Base-by-base conservation (phyloP, 305 asterid genomes). In the Fraxinus nigra region DNA sequence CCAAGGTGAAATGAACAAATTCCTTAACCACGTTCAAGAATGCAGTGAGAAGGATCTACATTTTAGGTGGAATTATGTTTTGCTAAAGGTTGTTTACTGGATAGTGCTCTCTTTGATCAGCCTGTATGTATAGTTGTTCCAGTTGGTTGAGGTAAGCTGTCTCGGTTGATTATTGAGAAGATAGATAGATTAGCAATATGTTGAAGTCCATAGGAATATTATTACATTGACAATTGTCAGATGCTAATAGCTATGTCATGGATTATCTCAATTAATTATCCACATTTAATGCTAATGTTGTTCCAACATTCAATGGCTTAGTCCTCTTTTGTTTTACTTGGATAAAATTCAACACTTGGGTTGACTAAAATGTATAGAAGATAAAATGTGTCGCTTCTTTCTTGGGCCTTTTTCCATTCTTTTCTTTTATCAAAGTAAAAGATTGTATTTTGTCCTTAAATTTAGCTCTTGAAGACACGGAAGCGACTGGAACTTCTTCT, bases 401-500 rank as follows among this genome's bases (percentile, higher is more conserved):
- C 63, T 40, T 20, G 26, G 26, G 22, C 40, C 38, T 80, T 54
- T 81, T 13, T 78, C 34, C 38, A 18, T 83, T 67, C 85, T 78
- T 80, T 33, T 70, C 18, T 6, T 76, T 56, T 74, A 40, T 46
- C 46, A 72, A 79, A 76, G 16, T 75, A 37, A 63, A 63, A 59
- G 3, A 63, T 63, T 9, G 72, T 70, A 6, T 24, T 48, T 81
- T 84, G 3, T 35, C 74, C 72, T 8, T 37, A 59, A 46, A 76
- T 82, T 67, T 95, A 95, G 99, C 98, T 95, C 80, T 38, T 88
- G 84, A 95, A 90, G 93, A 88, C 98, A 77, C 85, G 95, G 51
- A 95, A 84, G 88, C 90, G 95, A 79, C 90, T 95, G 74, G 99
- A 95, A 91, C 92, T 89, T 85, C 98, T 95, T 82, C 94, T 95